Evolutionary conservation across 768 basidiomycete genomes (phyloP), one percentile per base, ranked within the genome.

Genomic region (Pisolithus orientalis): DNA sequence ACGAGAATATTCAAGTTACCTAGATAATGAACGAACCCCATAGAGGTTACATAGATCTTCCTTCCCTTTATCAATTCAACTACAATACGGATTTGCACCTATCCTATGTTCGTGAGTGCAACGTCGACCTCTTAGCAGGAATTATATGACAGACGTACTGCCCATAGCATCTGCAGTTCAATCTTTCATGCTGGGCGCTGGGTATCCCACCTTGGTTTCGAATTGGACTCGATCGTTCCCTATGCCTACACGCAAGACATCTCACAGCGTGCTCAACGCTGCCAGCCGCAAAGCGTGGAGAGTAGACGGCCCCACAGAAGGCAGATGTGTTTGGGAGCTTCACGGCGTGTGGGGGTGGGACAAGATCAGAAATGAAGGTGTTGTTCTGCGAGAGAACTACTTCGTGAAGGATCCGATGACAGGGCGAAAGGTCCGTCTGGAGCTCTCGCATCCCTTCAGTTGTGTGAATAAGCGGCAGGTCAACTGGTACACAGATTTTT

Each of bases 281-380:
- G 64, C 72, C 0, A 75, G 79, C 8, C 71, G 72, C 42, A 83
- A 79, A 28, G 85, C 79, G 0, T 94, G 92, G 93, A 74, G 75
- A 13, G 62, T 66, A 5, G 83, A 89, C 59, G 90, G 91, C 0
- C 90, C 92, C 11, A 88, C 85, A 0, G 49, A 65, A 55, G 83
- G 85, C 13, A 65, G 76, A 53, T 96, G 94, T 62, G 58, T 94
- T 4, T 95, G 94, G 94, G 85, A 90, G 60, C 79, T 85, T 72
- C 93, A 98, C 57, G 90, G 89, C 16, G 90, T 98, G 4, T 99
- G 96, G 95, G 81, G 83, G 0, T 97, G 87, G 85, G 87, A 91
- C 60, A 69, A 66, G 5, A 71, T 70, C 28, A 85, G 83, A 59
- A 68, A 83, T 13, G 75, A 80, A 54, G 84, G 83, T 0, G 83